Evolutionary conservation across 805 yeast genomes (phyloP), one percentile per base, ranked within the genome.

Genomic region (Dipodascopsis tothii): DNA sequence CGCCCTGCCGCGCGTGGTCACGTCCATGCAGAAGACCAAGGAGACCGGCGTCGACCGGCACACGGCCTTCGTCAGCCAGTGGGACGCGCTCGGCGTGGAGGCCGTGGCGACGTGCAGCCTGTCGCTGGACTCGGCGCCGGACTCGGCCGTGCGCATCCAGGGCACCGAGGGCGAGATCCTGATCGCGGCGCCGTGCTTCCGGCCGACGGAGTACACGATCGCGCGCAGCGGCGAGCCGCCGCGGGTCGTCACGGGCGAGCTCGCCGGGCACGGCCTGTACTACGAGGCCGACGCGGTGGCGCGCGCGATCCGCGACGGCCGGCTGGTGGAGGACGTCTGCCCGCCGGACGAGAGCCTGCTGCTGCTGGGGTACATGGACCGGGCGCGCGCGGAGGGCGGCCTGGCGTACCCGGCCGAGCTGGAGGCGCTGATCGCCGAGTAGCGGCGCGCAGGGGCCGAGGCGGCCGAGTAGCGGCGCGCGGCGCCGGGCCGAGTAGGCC

Each of bases 201-300:
- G 49, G 1, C 51, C 51, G 28, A 14, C 14, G 30, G 43, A 40
- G 19, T 27, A 40, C 34, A 45, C 43, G 20, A 33, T 38, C 14
- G 41, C 30, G 22, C 23, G 18, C 5, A n/a, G n/a, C 18, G 34
- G 34, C 17, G 27, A 11, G 37, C 45, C 18, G 5, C 22, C 23
- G 19, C 36, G 36, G 14, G 30, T 16, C n/a, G 25, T 27, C 9
- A 25, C 39, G 11, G 35, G 17, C 32, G 16, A 39, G 40, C 7
- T 27, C 21, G 45, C 47, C 3, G 52, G 51, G 7, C 57, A 62
- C 38, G 82, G 82, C 0, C 71, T 75, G 56, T 72, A 71, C 52
- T 71, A 70, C 57, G 81, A 77, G 60, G 80, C 80, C 1, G 71
- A 74, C 52, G 77, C 73, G 3, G 70, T 69, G 23, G 80, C 76